These are phyloP conservation scores for Paraleonurus japonicus DNA, from an alignment of 257 asterid genomes.

Conservation along the genomic window DNA sequence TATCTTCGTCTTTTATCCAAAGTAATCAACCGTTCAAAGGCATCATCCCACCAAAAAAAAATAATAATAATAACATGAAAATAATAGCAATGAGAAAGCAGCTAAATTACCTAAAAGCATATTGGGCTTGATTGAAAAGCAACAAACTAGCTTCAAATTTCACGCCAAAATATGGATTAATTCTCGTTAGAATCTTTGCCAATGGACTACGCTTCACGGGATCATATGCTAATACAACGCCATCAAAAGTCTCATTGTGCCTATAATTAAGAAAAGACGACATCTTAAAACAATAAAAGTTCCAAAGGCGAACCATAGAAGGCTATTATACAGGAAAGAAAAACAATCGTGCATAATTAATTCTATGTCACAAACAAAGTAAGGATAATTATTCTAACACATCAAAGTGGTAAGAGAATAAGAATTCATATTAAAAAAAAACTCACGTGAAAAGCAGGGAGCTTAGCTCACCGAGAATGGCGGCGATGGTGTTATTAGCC, in stretches of 20 bases:
- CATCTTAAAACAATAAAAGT: background rate
- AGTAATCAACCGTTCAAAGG: background rate
- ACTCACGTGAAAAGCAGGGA: slow-evolving; percentile 70
- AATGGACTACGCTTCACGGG: slow-evolving; percentile 31
- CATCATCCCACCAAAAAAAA: background rate
- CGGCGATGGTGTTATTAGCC: slow-evolving; percentile 42
- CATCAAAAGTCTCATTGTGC: slow-evolving; percentile 68
- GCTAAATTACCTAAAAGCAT: slow-evolving; percentile 58
- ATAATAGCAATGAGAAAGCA: background rate
- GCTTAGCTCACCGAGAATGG: slow-evolving; percentile 63
- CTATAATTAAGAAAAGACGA: slow-evolving; percentile 31
- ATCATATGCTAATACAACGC: slow-evolving; percentile 82
- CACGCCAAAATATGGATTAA: slow-evolving; percentile 65
- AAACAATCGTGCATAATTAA: background rate
- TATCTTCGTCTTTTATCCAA: background rate
- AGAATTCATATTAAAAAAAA: background rate
- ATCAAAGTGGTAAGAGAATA: too few relatives aligned
- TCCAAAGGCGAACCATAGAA: background rate
- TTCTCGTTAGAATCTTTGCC: slow-evolving; percentile 66
- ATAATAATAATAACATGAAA: background rate
- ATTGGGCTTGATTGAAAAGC: slow-evolving; percentile 64
- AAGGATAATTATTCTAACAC: background rate
- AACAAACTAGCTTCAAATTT: slow-evolving; percentile 49
- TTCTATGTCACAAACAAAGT: background rate
- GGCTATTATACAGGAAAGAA: background rate